These are phyloP conservation scores for Malania oleifera DNA, from an alignment of 164 flowering plant species.

Conservation along the genomic window DNA sequence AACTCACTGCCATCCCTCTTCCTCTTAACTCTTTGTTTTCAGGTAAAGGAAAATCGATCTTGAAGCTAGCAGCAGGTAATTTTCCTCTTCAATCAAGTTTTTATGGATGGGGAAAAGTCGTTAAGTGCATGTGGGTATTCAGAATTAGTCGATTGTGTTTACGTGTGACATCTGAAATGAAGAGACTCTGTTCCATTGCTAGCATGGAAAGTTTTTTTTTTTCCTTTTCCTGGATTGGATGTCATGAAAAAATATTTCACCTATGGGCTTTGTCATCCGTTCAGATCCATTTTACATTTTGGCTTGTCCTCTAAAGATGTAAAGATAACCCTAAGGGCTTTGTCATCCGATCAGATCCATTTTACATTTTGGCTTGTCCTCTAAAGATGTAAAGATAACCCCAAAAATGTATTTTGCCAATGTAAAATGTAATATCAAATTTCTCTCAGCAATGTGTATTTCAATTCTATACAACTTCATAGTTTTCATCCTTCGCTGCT, in stretches of 20 bases:
- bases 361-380: neutral
- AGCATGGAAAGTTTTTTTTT: no score
- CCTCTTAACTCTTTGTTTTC: neutral
- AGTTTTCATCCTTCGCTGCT: neutral
- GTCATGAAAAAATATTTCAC: no score
- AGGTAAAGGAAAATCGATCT: neutral
- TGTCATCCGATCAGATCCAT: neutral
- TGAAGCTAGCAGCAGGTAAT: constrained; percentile 4
- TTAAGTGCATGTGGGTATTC: no score
- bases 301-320: neutral
- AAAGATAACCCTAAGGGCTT: neutral
- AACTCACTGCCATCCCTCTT: neutral
- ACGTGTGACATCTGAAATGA: no score
- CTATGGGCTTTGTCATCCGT: no score
- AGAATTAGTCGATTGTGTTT: no score
- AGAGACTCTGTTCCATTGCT: no score
- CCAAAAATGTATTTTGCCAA: neutral
- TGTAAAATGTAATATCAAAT: neutral
- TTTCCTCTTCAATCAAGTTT: neutral
- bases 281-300: neutral
- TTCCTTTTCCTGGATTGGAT: no score
- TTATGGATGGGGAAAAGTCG: neutral
- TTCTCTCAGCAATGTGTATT: no score
- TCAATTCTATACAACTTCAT: no score
- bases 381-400: no score